Conservation (phyloP, 2,329 filamentous ascomycete genomes). For the Penicillium sumatraense region DNA sequence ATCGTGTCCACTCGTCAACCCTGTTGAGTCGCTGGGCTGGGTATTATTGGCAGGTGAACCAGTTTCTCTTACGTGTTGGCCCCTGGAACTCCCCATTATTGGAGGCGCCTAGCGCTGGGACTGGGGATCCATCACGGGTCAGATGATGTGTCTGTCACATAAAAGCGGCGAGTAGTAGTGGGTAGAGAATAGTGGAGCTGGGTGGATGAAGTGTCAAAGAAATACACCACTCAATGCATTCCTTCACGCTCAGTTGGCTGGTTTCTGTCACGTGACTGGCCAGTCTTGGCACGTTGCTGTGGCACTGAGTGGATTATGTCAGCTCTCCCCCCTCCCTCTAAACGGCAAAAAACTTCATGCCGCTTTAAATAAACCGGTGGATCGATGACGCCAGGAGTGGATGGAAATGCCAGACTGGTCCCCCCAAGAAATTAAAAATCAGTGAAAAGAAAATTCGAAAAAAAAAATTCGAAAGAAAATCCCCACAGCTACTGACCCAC, state of each 20-base stretch:
- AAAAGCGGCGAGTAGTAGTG: slow-evolving; percentile 4
- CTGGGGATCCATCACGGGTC: slow-evolving; percentile 23
- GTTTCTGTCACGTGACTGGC: neutral
- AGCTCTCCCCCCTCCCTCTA: neutral
- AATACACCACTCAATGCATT: slow-evolving; percentile 9
- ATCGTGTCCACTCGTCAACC: slow-evolving; percentile 8
- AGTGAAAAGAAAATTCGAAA: neutral
- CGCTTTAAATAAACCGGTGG: slow-evolving; percentile 7
- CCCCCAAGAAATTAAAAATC: slow-evolving; percentile 5
- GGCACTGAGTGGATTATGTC: slow-evolving; percentile 15
- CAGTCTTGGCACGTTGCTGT: slow-evolving; percentile 10
- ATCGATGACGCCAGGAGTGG: slow-evolving; percentile 19
- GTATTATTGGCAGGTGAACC: slow-evolving; percentile 31
- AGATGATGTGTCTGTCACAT: slow-evolving; percentile 33
- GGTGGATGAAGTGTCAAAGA: neutral
- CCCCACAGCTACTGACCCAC: slow-evolving; percentile 21
- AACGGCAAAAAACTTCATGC: slow-evolving; percentile 3
- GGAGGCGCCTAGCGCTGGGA: slow-evolving; percentile 5
- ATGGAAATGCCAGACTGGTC: neutral
- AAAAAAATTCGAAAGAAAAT: slow-evolving; percentile 11
- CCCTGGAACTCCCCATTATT: slow-evolving; percentile 2
- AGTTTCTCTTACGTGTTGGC: slow-evolving; percentile 45
- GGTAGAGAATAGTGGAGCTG: slow-evolving; percentile 2
- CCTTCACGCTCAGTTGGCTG: slow-evolving; percentile 1
- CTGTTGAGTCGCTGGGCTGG: slow-evolving; percentile 12